Conservation (phyloP, 2,329 filamentous ascomycete genomes). For the Zopfia rhizophila region DNA sequence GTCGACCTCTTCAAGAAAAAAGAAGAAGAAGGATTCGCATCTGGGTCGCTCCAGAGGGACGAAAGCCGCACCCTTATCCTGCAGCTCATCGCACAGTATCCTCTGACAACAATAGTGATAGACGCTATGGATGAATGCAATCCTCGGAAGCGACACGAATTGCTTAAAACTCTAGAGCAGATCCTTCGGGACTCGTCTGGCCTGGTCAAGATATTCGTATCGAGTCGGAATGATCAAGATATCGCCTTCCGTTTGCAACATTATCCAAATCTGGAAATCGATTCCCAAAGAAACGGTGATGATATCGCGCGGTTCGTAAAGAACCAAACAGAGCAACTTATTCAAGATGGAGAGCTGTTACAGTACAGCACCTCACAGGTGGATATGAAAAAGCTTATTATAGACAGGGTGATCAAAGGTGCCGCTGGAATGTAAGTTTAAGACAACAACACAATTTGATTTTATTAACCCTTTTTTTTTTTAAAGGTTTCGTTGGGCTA, state of each 20-base stretch:
- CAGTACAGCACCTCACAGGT: slow-evolving; percentile 16
- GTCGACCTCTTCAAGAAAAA: slow-evolving; percentile 23
- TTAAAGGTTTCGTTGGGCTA: slow-evolving; percentile 46
- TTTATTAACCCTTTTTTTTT: slow-evolving; percentile 19
- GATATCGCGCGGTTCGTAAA: slow-evolving; percentile 42
- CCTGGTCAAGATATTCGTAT: slow-evolving; percentile 48
- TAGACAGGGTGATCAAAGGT: slow-evolving; percentile 26
- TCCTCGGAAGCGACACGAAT: slow-evolving; percentile 22
- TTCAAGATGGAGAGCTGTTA: slow-evolving; percentile 24
- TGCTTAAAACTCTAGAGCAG: slow-evolving; percentile 35
- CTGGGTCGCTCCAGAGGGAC: slow-evolving; percentile 22
- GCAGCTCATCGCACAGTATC: slow-evolving; percentile 28
- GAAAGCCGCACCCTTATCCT: slow-evolving; percentile 28
- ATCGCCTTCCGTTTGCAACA: slow-evolving; percentile 24
- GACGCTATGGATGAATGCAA: slow-evolving; percentile 51
- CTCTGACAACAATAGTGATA: slow-evolving; percentile 42
- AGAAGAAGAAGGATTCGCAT: slow-evolving; percentile 25
- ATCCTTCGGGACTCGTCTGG: slow-evolving; percentile 36
- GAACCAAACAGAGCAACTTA: slow-evolving; percentile 20
- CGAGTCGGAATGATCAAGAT: slow-evolving; percentile 44
- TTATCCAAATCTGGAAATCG: slow-evolving; percentile 39
- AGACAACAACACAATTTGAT: slow-evolving; percentile 2
- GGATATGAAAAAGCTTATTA: slow-evolving; percentile 30
- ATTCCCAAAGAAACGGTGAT: slow-evolving; percentile 30
- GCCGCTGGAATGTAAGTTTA: slow-evolving; percentile 43